Conservation (phyloP, 352 stramenopile genomes). For the Thraustotheca clavata region DNA sequence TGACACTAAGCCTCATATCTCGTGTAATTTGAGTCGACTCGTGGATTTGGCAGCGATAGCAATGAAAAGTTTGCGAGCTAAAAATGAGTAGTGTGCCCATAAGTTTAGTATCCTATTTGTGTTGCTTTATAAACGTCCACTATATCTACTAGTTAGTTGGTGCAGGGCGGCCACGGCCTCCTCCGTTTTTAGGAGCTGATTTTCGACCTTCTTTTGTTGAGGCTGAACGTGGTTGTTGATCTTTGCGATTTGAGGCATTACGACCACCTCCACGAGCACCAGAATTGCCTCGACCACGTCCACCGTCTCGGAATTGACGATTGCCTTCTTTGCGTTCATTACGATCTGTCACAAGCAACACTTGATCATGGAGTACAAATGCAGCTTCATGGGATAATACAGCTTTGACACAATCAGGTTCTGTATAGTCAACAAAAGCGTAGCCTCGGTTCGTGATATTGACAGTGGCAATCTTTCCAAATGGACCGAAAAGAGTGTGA, state of each 20-base stretch:
- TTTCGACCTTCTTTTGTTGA: not conserved
- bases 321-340: constrained; percentile 62
- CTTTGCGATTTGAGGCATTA: not conserved
- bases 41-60: not conserved
- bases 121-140: not conserved
- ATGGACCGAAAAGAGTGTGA: constrained; percentile 70
- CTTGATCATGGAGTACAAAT: constrained; percentile 71
- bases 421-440: constrained; percentile 78
- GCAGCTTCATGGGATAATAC: constrained; percentile 51
- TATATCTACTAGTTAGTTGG: not conserved
- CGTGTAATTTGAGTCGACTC: not conserved
- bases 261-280: constrained; percentile 28
- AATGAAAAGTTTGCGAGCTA: too few relatives aligned
- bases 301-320: too few relatives aligned
- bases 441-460: constrained; percentile 56
- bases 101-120: not conserved
- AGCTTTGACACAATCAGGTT: constrained; percentile 67
- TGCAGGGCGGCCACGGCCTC: not conserved
- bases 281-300: constrained; percentile 15
- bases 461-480: constrained; percentile 63
- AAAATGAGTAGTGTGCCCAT: not conserved
- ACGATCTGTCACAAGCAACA: constrained; percentile 56
- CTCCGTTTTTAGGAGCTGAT: not conserved
- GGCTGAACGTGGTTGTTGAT: not conserved
- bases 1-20: constrained; percentile 22